Base-by-base conservation (phyloP, 2,329 filamentous ascomycete genomes). In the Stagonosporopsis vannaccii region DNA sequence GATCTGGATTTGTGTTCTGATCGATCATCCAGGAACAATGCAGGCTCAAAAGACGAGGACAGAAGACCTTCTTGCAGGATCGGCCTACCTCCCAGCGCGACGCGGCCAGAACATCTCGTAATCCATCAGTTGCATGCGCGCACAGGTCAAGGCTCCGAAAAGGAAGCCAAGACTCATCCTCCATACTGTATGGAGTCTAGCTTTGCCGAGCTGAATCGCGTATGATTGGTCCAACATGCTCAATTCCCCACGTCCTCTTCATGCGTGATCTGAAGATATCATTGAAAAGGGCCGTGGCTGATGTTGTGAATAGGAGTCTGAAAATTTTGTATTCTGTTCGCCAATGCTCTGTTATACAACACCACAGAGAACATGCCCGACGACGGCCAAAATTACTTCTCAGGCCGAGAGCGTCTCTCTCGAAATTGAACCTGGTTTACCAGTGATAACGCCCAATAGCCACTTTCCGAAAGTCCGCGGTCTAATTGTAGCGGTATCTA, bases 111-210 rank as follows among this genome's bases (percentile, higher is more conserved):
- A 46, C 50, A 26, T 41, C 28, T 25, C 26, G 37, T 22, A 42
- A 46, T 53, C 42, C 35, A 35, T 11, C 33, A 17, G 15, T 13
- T 23, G 20, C 37, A 25, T 32, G 12, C 12, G 35, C 19, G 36
- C 37, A 41, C 36, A 45, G 42, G 23, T 30, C 12, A 32, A 17
- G 25, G 19, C 7, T 40, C 35, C 26, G 2, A 56, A 46, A 47
- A 25, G 53, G 53, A 23, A 56, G 53, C 47, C 47, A 51, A 56
- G 53, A 51, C 42, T 56, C 53, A 56, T 3, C n/a, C 36, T 15
- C 19, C 11, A 35, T 48, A 33, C 23, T 37, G 11, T 25, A 17
- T 28, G 20, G 17, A 35, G 35, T 17, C 28, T 56, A 56, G 52
- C 37, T 47, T 51, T 19, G 25, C 15, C 8, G 12, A 30, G 8